phyloP scores from a whole-genome alignment of 2,329 filamentous ascomycete genomes.

The Venturia carpophila region DNA sequence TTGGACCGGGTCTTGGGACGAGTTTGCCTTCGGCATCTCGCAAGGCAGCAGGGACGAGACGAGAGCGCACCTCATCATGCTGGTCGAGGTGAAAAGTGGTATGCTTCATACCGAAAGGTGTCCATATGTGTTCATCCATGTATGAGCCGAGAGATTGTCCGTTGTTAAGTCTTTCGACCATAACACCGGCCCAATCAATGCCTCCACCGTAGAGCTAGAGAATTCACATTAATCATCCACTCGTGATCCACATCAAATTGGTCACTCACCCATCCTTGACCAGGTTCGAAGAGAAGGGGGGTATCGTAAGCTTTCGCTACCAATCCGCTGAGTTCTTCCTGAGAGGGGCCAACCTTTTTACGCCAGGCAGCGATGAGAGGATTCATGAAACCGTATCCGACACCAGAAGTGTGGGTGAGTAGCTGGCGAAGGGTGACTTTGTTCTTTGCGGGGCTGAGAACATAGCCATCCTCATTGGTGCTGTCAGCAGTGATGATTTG shows the following conservation, averaged over 20 bases:
- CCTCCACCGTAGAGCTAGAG: conserved; percentile 16
- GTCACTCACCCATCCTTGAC: conserved; percentile 14
- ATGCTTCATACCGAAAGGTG: conserved; percentile 17
- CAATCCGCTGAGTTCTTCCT: conserved; percentile 5
- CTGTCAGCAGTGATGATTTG: conserved; percentile 23
- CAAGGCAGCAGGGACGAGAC: conserved; percentile 9
- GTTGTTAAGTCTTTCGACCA: conserved; percentile 18
- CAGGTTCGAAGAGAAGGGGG: conserved; percentile 20
- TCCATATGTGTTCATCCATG: conserved; percentile 19
- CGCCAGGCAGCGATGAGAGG: conserved; percentile 10
- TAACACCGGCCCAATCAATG: conserved; percentile 20
- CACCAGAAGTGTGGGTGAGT: conserved; percentile 26
- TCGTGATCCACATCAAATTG: no score
- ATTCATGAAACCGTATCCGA: conserved; percentile 19
- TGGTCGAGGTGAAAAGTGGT: conserved; percentile 19
- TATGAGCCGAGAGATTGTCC: conserved; percentile 16
- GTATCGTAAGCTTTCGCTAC: conserved; percentile 2
- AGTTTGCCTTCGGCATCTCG: conserved; percentile 15
- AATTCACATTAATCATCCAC: neutral
- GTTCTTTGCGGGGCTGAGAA: conserved; percentile 20
- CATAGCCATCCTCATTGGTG: conserved; percentile 14
- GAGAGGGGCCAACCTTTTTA: conserved; percentile 2
- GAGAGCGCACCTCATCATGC: conserved; percentile 16
- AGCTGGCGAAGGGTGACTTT: conserved; percentile 24
- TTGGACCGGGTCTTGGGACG: neutral